These are phyloP conservation scores for Fusarium sp. DNA, from an alignment of 2,329 filamentous ascomycete genomes.

Conservation along the genomic window DNA sequence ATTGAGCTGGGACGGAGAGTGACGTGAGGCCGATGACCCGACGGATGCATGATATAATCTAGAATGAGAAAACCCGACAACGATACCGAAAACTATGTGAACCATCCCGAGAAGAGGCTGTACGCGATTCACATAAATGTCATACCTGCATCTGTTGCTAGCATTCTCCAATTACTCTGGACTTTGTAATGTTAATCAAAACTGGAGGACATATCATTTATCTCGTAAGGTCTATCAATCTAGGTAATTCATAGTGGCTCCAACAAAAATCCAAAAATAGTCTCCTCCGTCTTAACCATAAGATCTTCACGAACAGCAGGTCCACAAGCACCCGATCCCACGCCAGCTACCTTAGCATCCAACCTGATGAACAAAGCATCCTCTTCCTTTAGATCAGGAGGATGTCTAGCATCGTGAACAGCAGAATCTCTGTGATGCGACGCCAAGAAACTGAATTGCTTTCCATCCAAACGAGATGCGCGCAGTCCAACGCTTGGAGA, in stretches of 20 bases:
- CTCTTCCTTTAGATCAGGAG: slow-evolving; percentile 68
- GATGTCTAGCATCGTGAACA: slow-evolving; percentile 70
- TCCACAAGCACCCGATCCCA: slow-evolving; percentile 62
- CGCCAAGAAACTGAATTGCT: slow-evolving; percentile 64
- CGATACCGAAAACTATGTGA: too few species aligned
- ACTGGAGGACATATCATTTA: neutral
- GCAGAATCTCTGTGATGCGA: slow-evolving; percentile 63
- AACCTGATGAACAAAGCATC: slow-evolving; percentile 57
- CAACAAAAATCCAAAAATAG: slow-evolving; percentile 56
- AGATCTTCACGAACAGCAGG: slow-evolving; percentile 59
- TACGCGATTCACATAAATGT: too few species aligned
- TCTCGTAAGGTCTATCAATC: neutral
- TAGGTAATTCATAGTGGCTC: slow-evolving; percentile 43
- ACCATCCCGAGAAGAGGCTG: too few species aligned
- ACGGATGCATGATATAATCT: too few species aligned
- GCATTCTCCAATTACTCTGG: too few species aligned
- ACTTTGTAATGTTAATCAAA: neutral
- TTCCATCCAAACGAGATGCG: slow-evolving; percentile 26
- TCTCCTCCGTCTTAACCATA: slow-evolving; percentile 54
- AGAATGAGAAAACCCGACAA: too few species aligned
- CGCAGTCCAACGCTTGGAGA: slow-evolving; percentile 33
- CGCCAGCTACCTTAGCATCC: slow-evolving; percentile 60
- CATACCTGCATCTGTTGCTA: too few species aligned
- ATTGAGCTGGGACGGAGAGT: too few species aligned
- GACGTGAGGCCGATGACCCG: too few species aligned